These are phyloP conservation scores for Ogataea paradorogensis DNA, from an alignment of 805 yeast species.

Conservation along the genomic window DNA sequence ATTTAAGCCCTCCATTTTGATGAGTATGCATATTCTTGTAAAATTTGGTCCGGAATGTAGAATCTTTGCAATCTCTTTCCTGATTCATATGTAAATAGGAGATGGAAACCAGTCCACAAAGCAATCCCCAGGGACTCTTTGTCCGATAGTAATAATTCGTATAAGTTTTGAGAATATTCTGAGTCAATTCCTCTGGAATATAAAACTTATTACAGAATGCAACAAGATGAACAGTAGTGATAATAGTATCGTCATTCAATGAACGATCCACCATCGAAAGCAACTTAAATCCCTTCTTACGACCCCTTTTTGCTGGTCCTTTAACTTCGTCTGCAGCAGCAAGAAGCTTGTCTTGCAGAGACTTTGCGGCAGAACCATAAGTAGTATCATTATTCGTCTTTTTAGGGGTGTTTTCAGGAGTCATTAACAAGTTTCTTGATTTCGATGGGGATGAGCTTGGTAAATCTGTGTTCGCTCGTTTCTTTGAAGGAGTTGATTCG, in stretches of 20 bases:
- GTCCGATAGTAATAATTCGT: slow-evolving; percentile 49
- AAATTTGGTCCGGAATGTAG: slow-evolving; percentile 49
- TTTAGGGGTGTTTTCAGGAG: slow-evolving; percentile 23
- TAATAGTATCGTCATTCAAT: slow-evolving; percentile 11
- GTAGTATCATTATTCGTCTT: not conserved
- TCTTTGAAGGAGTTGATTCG: slow-evolving; percentile 21
- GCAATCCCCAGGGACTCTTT: slow-evolving; percentile 63
- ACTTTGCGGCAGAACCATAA: slow-evolving; percentile 9
- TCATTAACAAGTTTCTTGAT: slow-evolving; percentile 4
- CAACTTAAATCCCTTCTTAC: slow-evolving; percentile 17
- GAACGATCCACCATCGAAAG: slow-evolving; percentile 15
- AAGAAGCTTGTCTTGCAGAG: slow-evolving; percentile 17
- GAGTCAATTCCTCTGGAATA: slow-evolving; percentile 52
- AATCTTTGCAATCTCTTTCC: slow-evolving; percentile 40
- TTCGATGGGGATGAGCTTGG: slow-evolving; percentile 1
- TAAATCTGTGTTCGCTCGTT: not conserved
- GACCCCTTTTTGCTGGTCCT: slow-evolving; percentile 13
- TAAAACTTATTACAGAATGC: slow-evolving; percentile 61
- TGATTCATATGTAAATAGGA: slow-evolving; percentile 56
- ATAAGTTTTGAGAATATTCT: slow-evolving; percentile 49
- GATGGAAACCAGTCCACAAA: slow-evolving; percentile 63
- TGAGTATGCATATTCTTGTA: slow-evolving; percentile 48
- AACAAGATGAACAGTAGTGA: slow-evolving; percentile 40
- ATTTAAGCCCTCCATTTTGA: slow-evolving; percentile 52
- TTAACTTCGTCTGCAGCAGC: slow-evolving; percentile 17